phyloP scores from a whole-genome alignment of 768 basidiomycete genomes.

The Collybiopsis confluens region DNA sequence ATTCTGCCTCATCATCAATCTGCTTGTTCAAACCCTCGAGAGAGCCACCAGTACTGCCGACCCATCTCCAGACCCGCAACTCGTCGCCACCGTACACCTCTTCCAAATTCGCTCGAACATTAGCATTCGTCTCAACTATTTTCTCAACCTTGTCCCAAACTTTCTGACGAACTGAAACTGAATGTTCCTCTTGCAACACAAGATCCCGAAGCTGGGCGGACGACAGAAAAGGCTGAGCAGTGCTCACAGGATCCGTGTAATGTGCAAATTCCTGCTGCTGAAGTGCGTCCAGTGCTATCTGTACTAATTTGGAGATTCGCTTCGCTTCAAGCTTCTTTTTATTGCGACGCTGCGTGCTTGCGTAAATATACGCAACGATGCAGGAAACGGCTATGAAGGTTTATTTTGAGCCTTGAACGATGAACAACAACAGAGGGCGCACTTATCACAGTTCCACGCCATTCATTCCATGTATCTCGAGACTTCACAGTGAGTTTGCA shows the following conservation, averaged over 20 bases:
- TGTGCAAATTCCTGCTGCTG: slow-evolving; percentile 81
- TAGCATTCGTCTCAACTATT: slow-evolving; percentile 86
- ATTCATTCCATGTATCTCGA: slow-evolving; percentile 64
- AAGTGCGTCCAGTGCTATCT: slow-evolving; percentile 74
- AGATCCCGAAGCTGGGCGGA: slow-evolving; percentile 86
- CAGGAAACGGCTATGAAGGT: slow-evolving; percentile 28
- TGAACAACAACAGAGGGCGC: slow-evolving; percentile 12
- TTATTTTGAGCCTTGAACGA: slow-evolving; percentile 16
- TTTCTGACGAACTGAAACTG: slow-evolving; percentile 55
- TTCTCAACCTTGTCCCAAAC: slow-evolving; percentile 83
- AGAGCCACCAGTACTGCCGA: slow-evolving; percentile 45
- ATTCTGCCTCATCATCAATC: not conserved
- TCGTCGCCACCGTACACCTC: slow-evolving; percentile 86
- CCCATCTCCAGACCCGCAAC: slow-evolving; percentile 89
- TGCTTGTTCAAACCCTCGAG: not conserved
- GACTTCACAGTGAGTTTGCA: slow-evolving; percentile 65
- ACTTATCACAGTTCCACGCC: slow-evolving; percentile 65
- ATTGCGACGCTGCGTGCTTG: slow-evolving; percentile 39
- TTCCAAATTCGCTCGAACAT: slow-evolving; percentile 80
- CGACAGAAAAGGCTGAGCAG: slow-evolving; percentile 73
- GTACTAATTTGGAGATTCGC: slow-evolving; percentile 71
- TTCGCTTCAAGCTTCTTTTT: slow-evolving; percentile 53
- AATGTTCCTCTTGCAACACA: slow-evolving; percentile 78
- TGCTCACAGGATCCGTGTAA: slow-evolving; percentile 74
- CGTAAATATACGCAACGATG: slow-evolving; percentile 23